Base-by-base conservation (phyloP, 2,329 filamentous ascomycete species). In the Xylaria sp. region DNA sequence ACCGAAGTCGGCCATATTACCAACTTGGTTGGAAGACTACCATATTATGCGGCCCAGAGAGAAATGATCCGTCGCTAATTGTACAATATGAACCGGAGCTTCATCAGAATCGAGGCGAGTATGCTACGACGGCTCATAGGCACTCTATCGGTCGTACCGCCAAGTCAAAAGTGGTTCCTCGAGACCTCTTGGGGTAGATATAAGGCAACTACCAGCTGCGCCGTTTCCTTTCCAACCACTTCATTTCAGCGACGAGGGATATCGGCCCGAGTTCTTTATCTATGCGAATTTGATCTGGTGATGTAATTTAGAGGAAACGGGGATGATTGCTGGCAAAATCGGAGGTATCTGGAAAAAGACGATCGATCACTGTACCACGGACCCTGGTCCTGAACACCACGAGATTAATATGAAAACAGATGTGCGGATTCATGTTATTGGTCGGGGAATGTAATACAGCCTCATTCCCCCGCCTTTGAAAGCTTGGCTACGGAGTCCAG, bases 281-380 rank as follows among this genome's bases (percentile, higher is more conserved):
- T 44, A 49, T 36, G 38, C 25, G 54, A 54, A 61, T 42, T 22
- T 31, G 29, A 22, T 44, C 55, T 38, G 42, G 29, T 53, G 61
- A 64, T 39, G 50, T 33, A 64, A 67, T 67, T 57, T 67, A 56
- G 22, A 65, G 29, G 33, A 62, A 56, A 59, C 57, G 58, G 62
- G 39, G 54, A 42, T n/a, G 39, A 33, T 22, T 58, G 61, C 38
- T 65, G 65, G 65, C 61, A 67, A 65, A 67, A 67, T 67, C 36
- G 65, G 51, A 47, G 51, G 22, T 22, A 45, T 68, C 51, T 65
- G 65, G 61, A 58, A 68, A 65, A 65, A 65, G 53, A 44, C 55
- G 49, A 10, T 44, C 10, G 39, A n/a, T 61, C 51, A 54, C 51
- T 44, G 44, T 51, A 47, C 59, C 33, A 42, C 42, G 36, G 25